Evolutionary conservation across 331 rosid species (phyloP).

Genomic region (Rhamnella rubrinervis): DNA sequence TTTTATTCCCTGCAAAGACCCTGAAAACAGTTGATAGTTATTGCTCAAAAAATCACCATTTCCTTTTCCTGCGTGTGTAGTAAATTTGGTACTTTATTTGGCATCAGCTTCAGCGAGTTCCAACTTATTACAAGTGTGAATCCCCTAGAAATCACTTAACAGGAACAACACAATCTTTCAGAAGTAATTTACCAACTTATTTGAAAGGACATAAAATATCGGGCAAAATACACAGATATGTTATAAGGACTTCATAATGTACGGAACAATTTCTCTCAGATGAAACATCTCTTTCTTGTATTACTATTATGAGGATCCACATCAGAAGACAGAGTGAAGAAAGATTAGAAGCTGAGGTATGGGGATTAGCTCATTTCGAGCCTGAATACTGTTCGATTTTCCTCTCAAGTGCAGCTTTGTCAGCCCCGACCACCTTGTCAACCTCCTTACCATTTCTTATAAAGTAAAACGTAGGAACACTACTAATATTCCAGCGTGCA

Average conservation of each 20-base stretch:
- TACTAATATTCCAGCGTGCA: conserved; percentile 60
- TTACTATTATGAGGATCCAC: conserved; percentile 1
- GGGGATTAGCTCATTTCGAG: conserved; percentile 28
- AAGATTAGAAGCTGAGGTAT: neutral
- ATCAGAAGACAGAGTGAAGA: conserved; percentile 8
- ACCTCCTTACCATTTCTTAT: conserved; percentile 63
- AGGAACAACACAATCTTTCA: neutral
- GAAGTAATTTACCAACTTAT: neutral
- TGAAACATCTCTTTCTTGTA: neutral
- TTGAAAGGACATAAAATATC: neutral
- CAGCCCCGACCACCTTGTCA: conserved; percentile 70
- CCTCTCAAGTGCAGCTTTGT: conserved; percentile 28
- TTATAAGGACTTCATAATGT: neutral
- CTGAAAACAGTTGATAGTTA: too few relatives aligned
- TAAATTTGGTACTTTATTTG: too few relatives aligned
- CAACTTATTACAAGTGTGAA: neutral
- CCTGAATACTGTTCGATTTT: conserved; percentile 8
- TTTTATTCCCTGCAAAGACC: too few relatives aligned
- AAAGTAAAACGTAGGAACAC: conserved; percentile 79
- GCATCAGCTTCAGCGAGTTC: neutral
- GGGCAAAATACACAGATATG: neutral
- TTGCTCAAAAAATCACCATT: too few relatives aligned
- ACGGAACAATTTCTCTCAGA: neutral
- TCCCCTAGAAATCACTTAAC: neutral
- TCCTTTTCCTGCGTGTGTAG: too few relatives aligned